Evolutionary conservation across 1,139 yeast species (phyloP).

Genomic region (Maudiozyma humilis): DNA sequence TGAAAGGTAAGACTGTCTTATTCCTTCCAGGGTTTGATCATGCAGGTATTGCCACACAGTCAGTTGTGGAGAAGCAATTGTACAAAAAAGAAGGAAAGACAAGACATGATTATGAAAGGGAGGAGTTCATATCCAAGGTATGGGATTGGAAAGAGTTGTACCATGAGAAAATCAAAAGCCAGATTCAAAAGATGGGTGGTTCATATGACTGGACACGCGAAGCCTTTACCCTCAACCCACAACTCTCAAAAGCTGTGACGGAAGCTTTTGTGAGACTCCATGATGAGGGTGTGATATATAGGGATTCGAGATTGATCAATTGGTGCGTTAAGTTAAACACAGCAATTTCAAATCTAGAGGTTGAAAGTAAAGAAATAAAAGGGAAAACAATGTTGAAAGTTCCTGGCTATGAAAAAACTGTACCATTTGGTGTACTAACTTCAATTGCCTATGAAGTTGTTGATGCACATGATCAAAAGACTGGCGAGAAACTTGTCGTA

Average conservation of each 20-base stretch:
- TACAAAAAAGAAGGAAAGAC: slow-evolving; percentile 82
- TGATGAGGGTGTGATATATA: slow-evolving; percentile 89
- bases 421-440: slow-evolving; percentile 92
- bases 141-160: slow-evolving; percentile 98
- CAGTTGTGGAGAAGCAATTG: slow-evolving; percentile 91
- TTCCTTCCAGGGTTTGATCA: slow-evolving; percentile 96
- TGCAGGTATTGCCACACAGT: slow-evolving; percentile 97
- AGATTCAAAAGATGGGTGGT: slow-evolving; percentile 82
- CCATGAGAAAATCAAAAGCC: slow-evolving; percentile 73
- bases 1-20: slow-evolving; percentile 90
- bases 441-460: slow-evolving; percentile 89
- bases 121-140: slow-evolving; percentile 71
- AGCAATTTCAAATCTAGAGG: slow-evolving; percentile 91
- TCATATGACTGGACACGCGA: slow-evolving; percentile 94
- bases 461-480: slow-evolving; percentile 36
- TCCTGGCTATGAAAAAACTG: slow-evolving; percentile 81
- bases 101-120: slow-evolving; percentile 91
- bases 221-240: slow-evolving; percentile 83
- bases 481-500: slow-evolving; percentile 73
- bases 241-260: slow-evolving; percentile 66
- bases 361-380: slow-evolving; percentile 76
- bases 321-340: slow-evolving; percentile 95
- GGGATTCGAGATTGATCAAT: slow-evolving; percentile 87
- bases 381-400: slow-evolving; percentile 74
- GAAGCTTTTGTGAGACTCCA: slow-evolving; percentile 87